Evolutionary conservation across 1,139 yeast genomes (phyloP).

Genomic region (Kluyveromyces sp.): DNA sequence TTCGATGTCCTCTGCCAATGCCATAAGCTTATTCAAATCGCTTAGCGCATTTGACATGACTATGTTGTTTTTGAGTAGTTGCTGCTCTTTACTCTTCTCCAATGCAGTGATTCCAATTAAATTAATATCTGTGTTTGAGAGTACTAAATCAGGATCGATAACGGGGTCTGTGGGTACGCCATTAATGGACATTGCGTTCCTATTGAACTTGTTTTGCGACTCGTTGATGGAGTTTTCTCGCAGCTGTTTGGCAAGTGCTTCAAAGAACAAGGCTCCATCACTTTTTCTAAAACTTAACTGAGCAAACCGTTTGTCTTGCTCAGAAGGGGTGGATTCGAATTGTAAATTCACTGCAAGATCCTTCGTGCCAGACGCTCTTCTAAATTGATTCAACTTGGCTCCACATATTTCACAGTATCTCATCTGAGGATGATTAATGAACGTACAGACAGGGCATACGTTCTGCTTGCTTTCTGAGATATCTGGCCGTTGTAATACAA

Average conservation of each 20-base stretch:
- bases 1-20: constrained; percentile 68
- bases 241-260: constrained; percentile 38
- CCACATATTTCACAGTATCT: constrained; percentile 85
- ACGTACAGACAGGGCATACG: constrained; percentile 77
- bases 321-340: constrained; percentile 17
- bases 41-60: constrained; percentile 64
- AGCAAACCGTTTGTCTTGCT: constrained; percentile 23
- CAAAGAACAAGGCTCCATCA: constrained; percentile 46
- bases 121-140: constrained; percentile 19
- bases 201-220: constrained; percentile 29
- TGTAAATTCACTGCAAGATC: constrained; percentile 30
- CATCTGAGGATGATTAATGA: constrained; percentile 75
- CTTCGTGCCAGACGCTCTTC: constrained; percentile 14
- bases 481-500: constrained; percentile 1
- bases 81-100: constrained; percentile 51
- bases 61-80: constrained; percentile 53
- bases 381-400: constrained; percentile 39
- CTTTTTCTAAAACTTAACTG: constrained; percentile 60
- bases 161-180: constrained; percentile 18
- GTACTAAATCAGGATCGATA: constrained; percentile 12
- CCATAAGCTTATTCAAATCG: constrained; percentile 71
- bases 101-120: constrained; percentile 62
- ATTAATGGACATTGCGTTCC: constrained; percentile 23
- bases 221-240: constrained; percentile 44
- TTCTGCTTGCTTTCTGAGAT: constrained; percentile 11